Percentiles rank a stretch among this genome's conserved stretches.
Evolutionary conservation across 2,329 filamentous ascomycete species (phyloP).

Genomic region (Fusarium annulatum): DNA sequence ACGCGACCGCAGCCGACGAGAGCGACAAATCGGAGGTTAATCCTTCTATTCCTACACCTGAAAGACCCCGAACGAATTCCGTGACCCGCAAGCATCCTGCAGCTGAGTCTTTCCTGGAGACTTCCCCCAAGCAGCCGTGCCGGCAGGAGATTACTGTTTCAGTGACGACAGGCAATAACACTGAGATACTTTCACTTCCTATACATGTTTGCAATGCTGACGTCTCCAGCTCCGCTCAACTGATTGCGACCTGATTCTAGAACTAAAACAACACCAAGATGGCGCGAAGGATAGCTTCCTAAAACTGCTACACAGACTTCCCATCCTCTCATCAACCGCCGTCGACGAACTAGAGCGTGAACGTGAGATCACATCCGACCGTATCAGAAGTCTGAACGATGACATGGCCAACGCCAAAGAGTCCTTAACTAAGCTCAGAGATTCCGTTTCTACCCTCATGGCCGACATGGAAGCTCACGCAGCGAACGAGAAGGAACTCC

Average conservation of each 20-base stretch:
- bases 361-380: background rate
- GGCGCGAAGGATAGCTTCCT: background rate
- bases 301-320: background rate
- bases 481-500: background rate
- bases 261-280: background rate
- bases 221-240: background rate
- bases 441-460: background rate
- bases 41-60: background rate
- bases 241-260: background rate
- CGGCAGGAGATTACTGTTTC: background rate
- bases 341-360: background rate
- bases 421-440: background rate
- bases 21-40: accelerated
- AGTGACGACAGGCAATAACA: accelerated
- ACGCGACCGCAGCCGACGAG: background rate
- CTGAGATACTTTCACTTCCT: too few species aligned
- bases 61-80: background rate
- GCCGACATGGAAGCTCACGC: background rate
- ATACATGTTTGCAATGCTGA: too few species aligned
- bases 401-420: accelerated
- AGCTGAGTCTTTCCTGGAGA: background rate
- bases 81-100: background rate
- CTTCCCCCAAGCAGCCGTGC: background rate
- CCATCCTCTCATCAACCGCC: background rate
- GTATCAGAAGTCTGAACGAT: background rate